A percentile compares a stretch with the other conserved stretches of the same genome.
These are phyloP conservation scores for Arachnopeziza araneosa DNA, from an alignment of 2,329 filamentous ascomycete genomes.

Conservation along the genomic window DNA sequence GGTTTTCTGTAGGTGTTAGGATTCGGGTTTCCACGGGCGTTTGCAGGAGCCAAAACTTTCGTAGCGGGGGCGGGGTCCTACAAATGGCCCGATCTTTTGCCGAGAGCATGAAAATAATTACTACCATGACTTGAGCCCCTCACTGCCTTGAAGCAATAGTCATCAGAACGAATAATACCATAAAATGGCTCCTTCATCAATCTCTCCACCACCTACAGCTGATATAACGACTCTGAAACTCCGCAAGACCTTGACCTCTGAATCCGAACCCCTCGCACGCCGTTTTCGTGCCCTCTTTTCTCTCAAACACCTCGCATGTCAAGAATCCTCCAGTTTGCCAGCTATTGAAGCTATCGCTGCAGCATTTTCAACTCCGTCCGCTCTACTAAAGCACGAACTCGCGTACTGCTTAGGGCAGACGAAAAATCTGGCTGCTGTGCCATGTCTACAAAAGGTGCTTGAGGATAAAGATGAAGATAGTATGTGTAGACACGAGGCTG, in stretches of 20 bases:
- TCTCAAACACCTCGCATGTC: conserved; percentile 83
- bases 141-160: no score
- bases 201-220: conserved; percentile 18
- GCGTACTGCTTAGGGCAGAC: conserved; percentile 96
- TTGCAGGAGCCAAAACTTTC: no score
- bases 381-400: conserved; percentile 90
- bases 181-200: conserved; percentile 31
- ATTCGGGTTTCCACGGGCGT: no score
- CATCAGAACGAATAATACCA: background rate
- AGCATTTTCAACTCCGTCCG: conserved; percentile 77
- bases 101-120: no score
- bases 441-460: conserved; percentile 67
- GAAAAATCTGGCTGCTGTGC: conserved; percentile 67
- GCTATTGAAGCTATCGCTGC: conserved; percentile 80
- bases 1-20: no score
- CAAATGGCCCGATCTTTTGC: no score
- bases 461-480: conserved; percentile 76
- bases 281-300: conserved; percentile 97
- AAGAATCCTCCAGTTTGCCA: conserved; percentile 42
- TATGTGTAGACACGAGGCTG: conserved; percentile 96
- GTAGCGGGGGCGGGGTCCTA: no score
- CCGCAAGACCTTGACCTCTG: conserved; percentile 72
- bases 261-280: conserved; percentile 74
- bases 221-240: conserved; percentile 42
- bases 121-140: no score